Conservation (phyloP, 306 rosid species). For the Hippophae gyantsensis region DNA sequence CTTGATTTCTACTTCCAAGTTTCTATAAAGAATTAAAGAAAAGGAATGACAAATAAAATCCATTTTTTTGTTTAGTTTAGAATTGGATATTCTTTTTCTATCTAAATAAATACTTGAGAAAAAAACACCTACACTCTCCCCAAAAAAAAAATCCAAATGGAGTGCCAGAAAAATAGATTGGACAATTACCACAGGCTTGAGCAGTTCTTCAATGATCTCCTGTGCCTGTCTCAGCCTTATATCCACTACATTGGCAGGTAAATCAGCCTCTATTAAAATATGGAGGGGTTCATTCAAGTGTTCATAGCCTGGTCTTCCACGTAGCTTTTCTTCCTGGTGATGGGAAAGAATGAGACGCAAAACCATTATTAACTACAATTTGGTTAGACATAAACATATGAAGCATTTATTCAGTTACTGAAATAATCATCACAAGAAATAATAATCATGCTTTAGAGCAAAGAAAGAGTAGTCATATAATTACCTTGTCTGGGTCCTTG, state of each 20-base stretch:
- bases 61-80: no score
- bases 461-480: no score
- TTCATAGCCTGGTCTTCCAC: slow-evolving; percentile 97
- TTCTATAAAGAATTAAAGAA: no score
- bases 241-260: slow-evolving; percentile 77
- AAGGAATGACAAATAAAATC: no score
- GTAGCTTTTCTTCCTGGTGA: slow-evolving; percentile 83
- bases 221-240: slow-evolving; percentile 91
- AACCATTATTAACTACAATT: not conserved
- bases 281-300: slow-evolving; percentile 90
- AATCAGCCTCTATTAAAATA: slow-evolving; percentile 86
- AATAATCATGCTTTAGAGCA: no score
- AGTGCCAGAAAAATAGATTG: slow-evolving; percentile 10
- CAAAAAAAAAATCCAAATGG: not conserved
- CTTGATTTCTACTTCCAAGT: no score
- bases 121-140: not conserved
- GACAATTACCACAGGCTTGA: slow-evolving; percentile 82
- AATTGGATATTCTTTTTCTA: no score
- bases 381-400: no score
- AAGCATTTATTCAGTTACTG: no score
- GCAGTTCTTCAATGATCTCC: slow-evolving; percentile 89
- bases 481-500: slow-evolving; percentile 76
- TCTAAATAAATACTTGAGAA: not conserved
- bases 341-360: not conserved
- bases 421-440: no score